Conservation (phyloP, 208 protist species). For the Tetramitus jugosus region DNA sequence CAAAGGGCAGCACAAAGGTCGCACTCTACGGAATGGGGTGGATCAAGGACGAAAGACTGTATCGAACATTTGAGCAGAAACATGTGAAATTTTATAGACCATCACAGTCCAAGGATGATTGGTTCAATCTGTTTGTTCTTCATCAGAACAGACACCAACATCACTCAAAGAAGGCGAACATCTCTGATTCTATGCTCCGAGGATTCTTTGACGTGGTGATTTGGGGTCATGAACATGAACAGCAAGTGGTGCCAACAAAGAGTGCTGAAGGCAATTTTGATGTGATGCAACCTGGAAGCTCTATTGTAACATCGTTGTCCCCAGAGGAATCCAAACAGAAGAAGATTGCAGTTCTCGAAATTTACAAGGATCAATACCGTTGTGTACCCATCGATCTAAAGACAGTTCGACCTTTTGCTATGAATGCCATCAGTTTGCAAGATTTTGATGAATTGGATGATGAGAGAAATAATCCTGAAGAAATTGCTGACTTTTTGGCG, state of each 20-base stretch:
- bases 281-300: slow-evolving; percentile 92
- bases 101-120: slow-evolving; percentile 59
- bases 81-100: slow-evolving; percentile 79
- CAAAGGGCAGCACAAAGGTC: slow-evolving; percentile 85
- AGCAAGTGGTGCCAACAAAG: slow-evolving; percentile 72
- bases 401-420: slow-evolving; percentile 79
- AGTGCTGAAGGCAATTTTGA: slow-evolving; percentile 64
- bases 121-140: slow-evolving; percentile 93
- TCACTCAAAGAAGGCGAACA: slow-evolving; percentile 63
- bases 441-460: slow-evolving; percentile 38
- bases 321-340: slow-evolving; percentile 86
- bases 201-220: slow-evolving; percentile 91
- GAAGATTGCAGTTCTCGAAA: slow-evolving; percentile 74
- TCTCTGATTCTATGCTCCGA: slow-evolving; percentile 80
- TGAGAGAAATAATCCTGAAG: slow-evolving; percentile 33
- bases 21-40: slow-evolving; percentile 96
- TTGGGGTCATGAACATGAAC: slow-evolving; percentile 99
- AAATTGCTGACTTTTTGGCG: slow-evolving; percentile 37
- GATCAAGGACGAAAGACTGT: slow-evolving; percentile 93
- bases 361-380: slow-evolving; percentile 57
- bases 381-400: slow-evolving; percentile 57
- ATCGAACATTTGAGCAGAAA: slow-evolving; percentile 81
- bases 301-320: slow-evolving; percentile 82
- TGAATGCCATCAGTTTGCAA: slow-evolving; percentile 64
- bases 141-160: slow-evolving; percentile 88